Conservation (phyloP, 2,329 filamentous ascomycete species). For the Blastomyces emzantsi region DNA sequence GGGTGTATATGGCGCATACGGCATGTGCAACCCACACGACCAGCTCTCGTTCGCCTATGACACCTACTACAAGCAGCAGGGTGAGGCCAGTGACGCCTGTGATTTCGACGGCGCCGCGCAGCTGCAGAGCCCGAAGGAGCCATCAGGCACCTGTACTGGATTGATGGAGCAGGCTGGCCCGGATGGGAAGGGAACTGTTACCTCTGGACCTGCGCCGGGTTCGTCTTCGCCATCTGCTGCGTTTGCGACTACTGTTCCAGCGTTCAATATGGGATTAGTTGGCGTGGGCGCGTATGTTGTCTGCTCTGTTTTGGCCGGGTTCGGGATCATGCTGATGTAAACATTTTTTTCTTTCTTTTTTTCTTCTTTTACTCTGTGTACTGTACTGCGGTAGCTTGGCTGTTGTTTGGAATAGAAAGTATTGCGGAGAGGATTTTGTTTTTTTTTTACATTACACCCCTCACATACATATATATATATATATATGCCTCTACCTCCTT, state of each 20-base stretch:
- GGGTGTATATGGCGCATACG: conserved; percentile 39
- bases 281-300: conserved; percentile 38
- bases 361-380: neutral
- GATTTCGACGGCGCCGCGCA: conserved; percentile 36
- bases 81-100: conserved; percentile 31
- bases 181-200: conserved; percentile 33
- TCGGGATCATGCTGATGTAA: conserved; percentile 42
- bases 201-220: conserved; percentile 24
- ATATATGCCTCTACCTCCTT: neutral
- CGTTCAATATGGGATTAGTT: conserved; percentile 33
- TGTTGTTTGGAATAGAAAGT: neutral
- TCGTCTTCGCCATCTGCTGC: conserved; percentile 26
- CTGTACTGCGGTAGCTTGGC: neutral
- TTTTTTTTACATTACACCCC: neutral
- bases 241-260: conserved; percentile 18
- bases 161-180: conserved; percentile 35
- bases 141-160: conserved; percentile 30
- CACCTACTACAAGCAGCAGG: conserved; percentile 36
- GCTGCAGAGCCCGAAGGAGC: conserved; percentile 26
- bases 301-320: conserved; percentile 36
- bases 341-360: neutral
- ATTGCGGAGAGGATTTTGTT: neutral
- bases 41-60: conserved; percentile 39
- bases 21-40: conserved; percentile 37
- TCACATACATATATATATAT: neutral